Percentiles rank a stretch among this genome's conserved stretches.
These are phyloP conservation scores for Aspergillus baeticus DNA, from an alignment of 495 filamentous ascomycete species.

Conservation along the genomic window DNA sequence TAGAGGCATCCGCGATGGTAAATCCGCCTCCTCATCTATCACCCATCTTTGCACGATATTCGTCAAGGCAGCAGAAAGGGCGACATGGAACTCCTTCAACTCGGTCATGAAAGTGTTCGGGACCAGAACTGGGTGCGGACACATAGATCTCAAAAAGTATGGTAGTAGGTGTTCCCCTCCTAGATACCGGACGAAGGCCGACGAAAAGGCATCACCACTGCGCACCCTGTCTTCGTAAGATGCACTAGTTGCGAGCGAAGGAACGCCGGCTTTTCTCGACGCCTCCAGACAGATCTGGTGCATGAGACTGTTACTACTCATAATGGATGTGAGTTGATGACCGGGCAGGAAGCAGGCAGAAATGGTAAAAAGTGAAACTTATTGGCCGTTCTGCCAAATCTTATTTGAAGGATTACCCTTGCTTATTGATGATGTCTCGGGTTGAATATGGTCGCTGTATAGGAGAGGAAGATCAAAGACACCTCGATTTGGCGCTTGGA, in stretches of 20 bases:
- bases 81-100: slow-evolving; percentile 5
- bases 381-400: no score
- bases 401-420: no score
- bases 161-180: neutral
- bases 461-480: no score
- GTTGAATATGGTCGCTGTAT: no score
- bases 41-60: slow-evolving; percentile 11
- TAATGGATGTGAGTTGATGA: neutral
- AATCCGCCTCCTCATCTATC: neutral
- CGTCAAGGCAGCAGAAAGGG: neutral
- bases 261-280: neutral
- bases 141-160: slow-evolving; percentile 1
- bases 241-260: neutral
- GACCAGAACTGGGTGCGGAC: neutral
- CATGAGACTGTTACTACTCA: neutral
- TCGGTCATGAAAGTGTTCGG: neutral
- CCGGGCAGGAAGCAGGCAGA: neutral
- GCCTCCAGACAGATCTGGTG: slow-evolving; percentile 5
- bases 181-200: neutral
- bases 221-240: neutral
- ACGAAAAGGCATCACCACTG: neutral
- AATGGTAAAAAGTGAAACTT: no score
- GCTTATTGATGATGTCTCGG: no score
- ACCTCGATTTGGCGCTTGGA: no score
- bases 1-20: slow-evolving; percentile 2